Percentiles rank a stretch among this genome's conserved stretches.
Conservation (phyloP, 495 filamentous ascomycete genomes). For the Annulohypoxylon stygium region DNA sequence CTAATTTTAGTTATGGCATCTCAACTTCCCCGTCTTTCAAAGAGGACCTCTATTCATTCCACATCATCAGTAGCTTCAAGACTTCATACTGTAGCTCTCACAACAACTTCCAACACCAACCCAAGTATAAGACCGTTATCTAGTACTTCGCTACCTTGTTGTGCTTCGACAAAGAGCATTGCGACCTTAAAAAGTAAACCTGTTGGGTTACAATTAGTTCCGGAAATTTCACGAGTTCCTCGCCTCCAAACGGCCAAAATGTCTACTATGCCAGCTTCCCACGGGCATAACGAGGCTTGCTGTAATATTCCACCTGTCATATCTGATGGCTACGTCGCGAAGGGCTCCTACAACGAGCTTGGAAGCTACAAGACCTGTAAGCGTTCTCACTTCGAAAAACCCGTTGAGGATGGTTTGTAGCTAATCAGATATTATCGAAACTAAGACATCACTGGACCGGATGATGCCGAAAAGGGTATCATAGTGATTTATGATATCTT, state of each 20-base stretch:
- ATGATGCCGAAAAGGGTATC: constrained; percentile 15
- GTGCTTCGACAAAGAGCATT: background rate
- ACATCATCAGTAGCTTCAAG: background rate
- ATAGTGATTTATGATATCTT: constrained; percentile 13
- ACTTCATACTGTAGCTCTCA: background rate
- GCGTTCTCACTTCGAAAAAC: background rate
- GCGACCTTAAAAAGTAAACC: background rate
- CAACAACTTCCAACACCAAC: background rate
- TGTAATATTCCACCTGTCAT: constrained; percentile 13
- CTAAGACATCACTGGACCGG: constrained; percentile 11
- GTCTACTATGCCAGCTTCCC: constrained; percentile 16
- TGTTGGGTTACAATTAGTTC: background rate
- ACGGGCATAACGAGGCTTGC: constrained; percentile 10
- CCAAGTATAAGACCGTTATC: background rate
- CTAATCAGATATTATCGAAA: background rate
- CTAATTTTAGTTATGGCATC: constrained; percentile 1
- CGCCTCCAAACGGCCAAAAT: background rate
- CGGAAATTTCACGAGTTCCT: background rate
- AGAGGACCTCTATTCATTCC: constrained; percentile 2
- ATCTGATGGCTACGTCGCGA: background rate
- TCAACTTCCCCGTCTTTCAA: constrained; percentile 13
- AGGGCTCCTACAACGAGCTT: constrained; percentile 3
- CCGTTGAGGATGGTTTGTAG: background rate
- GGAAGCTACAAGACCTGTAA: constrained; percentile 4
- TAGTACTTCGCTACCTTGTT: background rate